Conservation (phyloP, 345 rosid species). For the Syzygium oleosum region DNA sequence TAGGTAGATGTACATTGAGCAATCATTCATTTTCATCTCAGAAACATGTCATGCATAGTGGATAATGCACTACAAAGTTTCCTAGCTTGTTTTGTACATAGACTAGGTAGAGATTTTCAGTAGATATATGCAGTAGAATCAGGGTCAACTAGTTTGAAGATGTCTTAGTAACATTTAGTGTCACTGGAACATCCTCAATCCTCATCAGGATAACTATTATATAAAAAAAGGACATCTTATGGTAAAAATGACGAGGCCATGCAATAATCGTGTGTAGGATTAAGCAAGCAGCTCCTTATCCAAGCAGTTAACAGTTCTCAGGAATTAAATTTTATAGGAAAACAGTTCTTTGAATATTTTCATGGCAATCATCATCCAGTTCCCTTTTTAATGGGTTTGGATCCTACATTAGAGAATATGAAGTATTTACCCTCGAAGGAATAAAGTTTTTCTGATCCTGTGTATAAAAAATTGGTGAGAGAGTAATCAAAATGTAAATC, state of each 20-base stretch:
- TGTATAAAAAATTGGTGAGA: neutral
- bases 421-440: neutral
- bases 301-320: neutral
- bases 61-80: neutral
- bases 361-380: neutral
- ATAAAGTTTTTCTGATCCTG: neutral
- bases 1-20: neutral
- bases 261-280: neutral
- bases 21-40: neutral
- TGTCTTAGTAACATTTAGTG: neutral
- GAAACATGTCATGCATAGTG: neutral
- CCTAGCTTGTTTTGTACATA: neutral
- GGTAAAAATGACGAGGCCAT: neutral
- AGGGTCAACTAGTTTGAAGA: neutral
- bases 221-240: neutral
- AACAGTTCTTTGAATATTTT: neutral
- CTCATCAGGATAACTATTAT: neutral
- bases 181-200: neutral
- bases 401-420: neutral
- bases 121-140: neutral
- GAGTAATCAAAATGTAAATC: neutral
- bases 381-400: neutral
- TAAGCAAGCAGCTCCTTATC: neutral
- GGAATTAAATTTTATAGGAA: neutral
- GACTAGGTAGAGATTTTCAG: neutral